Percentiles rank a stretch among this genome's conserved stretches.
phyloP scores from a whole-genome alignment of 768 basidiomycete genomes.

The Lactarius akahatsu region DNA sequence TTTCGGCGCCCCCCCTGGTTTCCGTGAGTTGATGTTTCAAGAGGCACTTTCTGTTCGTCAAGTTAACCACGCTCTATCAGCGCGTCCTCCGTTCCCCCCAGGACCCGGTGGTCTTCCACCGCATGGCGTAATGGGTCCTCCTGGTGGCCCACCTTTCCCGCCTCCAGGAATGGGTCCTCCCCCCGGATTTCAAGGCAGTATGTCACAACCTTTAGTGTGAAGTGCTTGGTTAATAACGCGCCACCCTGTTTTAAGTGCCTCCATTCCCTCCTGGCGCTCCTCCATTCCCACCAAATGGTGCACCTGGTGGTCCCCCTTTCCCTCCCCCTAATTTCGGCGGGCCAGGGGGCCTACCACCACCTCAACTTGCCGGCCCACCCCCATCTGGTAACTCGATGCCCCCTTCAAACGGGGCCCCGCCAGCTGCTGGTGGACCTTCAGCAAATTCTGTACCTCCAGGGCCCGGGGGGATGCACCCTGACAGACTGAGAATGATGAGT shows the following conservation, averaged over 20 bases:
- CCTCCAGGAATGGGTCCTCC: slow-evolving; percentile 49
- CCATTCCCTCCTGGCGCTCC: slow-evolving; percentile 51
- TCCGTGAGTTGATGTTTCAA: slow-evolving; percentile 17
- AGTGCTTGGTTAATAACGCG: neutral
- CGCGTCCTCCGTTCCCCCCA: slow-evolving; percentile 64
- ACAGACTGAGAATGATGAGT: slow-evolving; percentile 78
- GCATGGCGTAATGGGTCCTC: slow-evolving; percentile 51
- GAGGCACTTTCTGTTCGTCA: neutral
- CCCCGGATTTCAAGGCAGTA: slow-evolving; percentile 48
- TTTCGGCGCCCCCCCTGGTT: slow-evolving; percentile 41
- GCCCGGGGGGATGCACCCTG: slow-evolving; percentile 80
- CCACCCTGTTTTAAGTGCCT: slow-evolving; percentile 31
- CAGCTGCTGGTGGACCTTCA: slow-evolving; percentile 14
- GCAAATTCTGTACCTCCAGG: slow-evolving; percentile 37
- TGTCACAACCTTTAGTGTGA: slow-evolving; percentile 27
- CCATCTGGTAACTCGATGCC: slow-evolving; percentile 18
- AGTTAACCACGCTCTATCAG: slow-evolving; percentile 34
- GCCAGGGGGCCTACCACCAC: slow-evolving; percentile 30
- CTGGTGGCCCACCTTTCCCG: slow-evolving; percentile 73
- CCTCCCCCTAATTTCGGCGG: slow-evolving; percentile 40
- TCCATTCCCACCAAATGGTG: slow-evolving; percentile 42
- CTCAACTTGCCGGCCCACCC: slow-evolving; percentile 18
- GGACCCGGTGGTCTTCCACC: slow-evolving; percentile 50
- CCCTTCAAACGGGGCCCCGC: slow-evolving; percentile 12
- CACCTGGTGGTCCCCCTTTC: slow-evolving; percentile 33